These are phyloP conservation scores for Capronia coronata DNA, from an alignment of 2,329 filamentous ascomycete species.

Conservation along the genomic window DNA sequence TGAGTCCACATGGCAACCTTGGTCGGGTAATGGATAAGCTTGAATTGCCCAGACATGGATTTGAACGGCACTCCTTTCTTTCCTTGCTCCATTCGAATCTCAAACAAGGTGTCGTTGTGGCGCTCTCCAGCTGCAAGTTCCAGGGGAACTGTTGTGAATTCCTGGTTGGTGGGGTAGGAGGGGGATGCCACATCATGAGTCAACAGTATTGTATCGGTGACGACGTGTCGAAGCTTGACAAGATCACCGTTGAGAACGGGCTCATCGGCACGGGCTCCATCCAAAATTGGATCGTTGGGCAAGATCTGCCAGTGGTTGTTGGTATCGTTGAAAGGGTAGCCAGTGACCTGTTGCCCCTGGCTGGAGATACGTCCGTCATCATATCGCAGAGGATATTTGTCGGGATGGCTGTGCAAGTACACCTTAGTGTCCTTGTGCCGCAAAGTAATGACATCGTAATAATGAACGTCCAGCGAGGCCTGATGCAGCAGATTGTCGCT, in stretches of 20 bases:
- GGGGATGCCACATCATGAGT: conserved; percentile 97
- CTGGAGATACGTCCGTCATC: conserved; percentile 96
- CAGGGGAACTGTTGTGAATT: conserved; percentile 76
- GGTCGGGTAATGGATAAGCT: conserved; percentile 86
- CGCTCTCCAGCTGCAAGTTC: conserved; percentile 68
- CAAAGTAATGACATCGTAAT: conserved; percentile 80
- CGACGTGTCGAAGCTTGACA: conserved; percentile 77
- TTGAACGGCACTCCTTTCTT: conserved; percentile 80
- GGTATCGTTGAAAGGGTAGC: conserved; percentile 95
- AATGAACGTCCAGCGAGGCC: conserved; percentile 78
- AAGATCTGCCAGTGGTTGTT: conserved; percentile 98
- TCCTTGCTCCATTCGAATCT: conserved; percentile 80
- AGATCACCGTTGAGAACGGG: conserved; percentile 76
- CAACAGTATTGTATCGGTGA: conserved; percentile 77
- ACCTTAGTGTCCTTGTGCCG: conserved; percentile 96
- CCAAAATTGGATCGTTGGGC: conserved; percentile 51
- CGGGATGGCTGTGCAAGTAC: conserved; percentile 87
- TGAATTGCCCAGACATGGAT: conserved; percentile 87
- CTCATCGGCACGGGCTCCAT: conserved; percentile 54
- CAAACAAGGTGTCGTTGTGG: conserved; percentile 84
- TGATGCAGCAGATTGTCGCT: conserved; percentile 90
- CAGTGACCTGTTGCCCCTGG: conserved; percentile 95
- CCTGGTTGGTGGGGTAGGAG: conserved; percentile 94
- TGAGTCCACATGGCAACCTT: conserved; percentile 99
- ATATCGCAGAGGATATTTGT: conserved; percentile 86